Evolutionary conservation across 2,329 filamentous ascomycete genomes (phyloP).

Genomic region (Talaromyces marneffei): DNA sequence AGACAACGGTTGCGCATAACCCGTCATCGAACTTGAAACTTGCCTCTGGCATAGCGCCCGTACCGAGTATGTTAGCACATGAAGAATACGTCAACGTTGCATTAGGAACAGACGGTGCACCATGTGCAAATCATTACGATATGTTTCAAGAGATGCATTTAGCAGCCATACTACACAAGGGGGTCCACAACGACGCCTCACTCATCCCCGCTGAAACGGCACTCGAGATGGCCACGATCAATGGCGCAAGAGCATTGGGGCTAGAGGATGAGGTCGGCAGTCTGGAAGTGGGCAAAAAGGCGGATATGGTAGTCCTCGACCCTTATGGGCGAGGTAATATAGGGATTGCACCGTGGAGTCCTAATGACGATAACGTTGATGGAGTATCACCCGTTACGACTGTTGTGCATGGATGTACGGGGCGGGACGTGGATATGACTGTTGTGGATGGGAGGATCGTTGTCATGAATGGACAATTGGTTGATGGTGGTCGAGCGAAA

Average conservation of each 20-base stretch:
- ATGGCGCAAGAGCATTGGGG: conserved; percentile 43
- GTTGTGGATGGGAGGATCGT: conserved; percentile 38
- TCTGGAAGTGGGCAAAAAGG: conserved; percentile 27
- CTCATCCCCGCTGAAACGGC: conserved; percentile 40
- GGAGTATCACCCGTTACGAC: conserved; percentile 28
- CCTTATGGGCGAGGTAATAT: conserved; percentile 24
- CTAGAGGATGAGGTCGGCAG: conserved; percentile 33
- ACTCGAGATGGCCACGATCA: conserved; percentile 47
- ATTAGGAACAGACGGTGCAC: conserved; percentile 47
- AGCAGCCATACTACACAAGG: conserved; percentile 43
- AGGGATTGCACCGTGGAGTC: conserved; percentile 32
- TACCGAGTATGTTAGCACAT: conserved; percentile 38
- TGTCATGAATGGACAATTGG: conserved; percentile 28
- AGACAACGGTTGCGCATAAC: conserved; percentile 44
- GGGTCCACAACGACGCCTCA: conserved; percentile 32
- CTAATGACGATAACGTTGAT: background rate
- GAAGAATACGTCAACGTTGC: conserved; percentile 34
- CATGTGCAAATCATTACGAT: conserved; percentile 46
- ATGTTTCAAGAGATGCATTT: conserved; percentile 48
- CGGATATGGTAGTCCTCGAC: conserved; percentile 22
- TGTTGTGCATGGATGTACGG: conserved; percentile 38
- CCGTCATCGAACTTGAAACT: conserved; percentile 47
- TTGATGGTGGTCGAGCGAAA: conserved; percentile 14
- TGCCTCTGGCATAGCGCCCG: conserved; percentile 43
- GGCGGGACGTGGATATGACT: conserved; percentile 38